phyloP scores from a whole-genome alignment of 495 filamentous ascomycete genomes.

The Hypoxylon lienhwacheense region DNA sequence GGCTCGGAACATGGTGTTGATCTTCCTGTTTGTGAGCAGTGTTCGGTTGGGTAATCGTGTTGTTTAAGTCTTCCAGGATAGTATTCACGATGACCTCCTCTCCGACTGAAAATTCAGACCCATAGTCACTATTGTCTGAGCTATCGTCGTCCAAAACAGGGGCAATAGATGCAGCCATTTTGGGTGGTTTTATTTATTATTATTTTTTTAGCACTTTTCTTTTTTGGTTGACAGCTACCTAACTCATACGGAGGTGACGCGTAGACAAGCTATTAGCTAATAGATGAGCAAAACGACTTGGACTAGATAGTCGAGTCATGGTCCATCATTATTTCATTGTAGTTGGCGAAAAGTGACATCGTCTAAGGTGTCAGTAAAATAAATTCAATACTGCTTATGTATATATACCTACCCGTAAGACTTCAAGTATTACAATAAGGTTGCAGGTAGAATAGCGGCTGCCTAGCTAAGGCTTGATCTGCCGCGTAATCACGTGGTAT shows the following conservation, averaged over 20 bases:
- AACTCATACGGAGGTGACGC: background rate
- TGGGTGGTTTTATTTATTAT: background rate
- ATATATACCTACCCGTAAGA: too few species aligned
- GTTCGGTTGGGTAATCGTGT: background rate
- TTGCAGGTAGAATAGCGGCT: too few species aligned
- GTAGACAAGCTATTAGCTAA: background rate
- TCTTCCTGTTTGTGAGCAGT: background rate
- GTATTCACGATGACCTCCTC: constrained; percentile 49
- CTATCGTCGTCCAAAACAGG: constrained; percentile 1
- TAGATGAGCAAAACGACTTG: background rate
- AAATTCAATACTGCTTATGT: too few species aligned
- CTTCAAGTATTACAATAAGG: too few species aligned
- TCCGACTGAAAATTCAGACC: constrained; percentile 68
- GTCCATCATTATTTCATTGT: background rate
- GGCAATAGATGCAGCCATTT: constrained; percentile 25
- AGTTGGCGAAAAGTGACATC: background rate
- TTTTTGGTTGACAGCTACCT: too few species aligned
- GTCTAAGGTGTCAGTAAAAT: too few species aligned
- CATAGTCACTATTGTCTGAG: constrained; percentile 64
- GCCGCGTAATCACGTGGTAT: too few species aligned
- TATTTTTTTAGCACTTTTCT: too few species aligned
- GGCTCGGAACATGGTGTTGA: background rate
- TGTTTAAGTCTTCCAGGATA: constrained; percentile 24
- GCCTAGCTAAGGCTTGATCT: too few species aligned
- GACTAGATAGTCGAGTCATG: constrained; percentile 15